A percentile compares a stretch with the other conserved stretches of the same genome.
Evolutionary conservation across 2,329 filamentous ascomycete genomes (phyloP).

Genomic region (Dactylellina sp.): DNA sequence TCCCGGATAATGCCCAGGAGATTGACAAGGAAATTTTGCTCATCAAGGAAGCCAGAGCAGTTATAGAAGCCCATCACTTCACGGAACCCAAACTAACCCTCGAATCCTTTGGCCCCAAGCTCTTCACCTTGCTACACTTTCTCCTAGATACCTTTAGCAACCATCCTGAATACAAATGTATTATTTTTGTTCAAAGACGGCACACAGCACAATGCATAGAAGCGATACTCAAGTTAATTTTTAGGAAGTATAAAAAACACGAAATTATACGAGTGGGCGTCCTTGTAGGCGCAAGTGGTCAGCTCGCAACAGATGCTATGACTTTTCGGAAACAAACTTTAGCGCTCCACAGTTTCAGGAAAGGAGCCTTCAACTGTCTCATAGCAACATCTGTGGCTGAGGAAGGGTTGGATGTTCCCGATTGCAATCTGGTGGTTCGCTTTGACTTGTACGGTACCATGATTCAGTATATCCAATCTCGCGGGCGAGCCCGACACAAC

Average conservation of each 20-base stretch:
- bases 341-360: slow-evolving; percentile 72
- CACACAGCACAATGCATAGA: slow-evolving; percentile 80
- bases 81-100: slow-evolving; percentile 61
- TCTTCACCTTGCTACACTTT: slow-evolving; percentile 72
- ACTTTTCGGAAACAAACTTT: slow-evolving; percentile 80
- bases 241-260: slow-evolving; percentile 63
- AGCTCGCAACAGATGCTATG: slow-evolving; percentile 71
- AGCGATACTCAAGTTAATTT: slow-evolving; percentile 72
- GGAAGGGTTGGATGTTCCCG: slow-evolving; percentile 76
- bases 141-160: slow-evolving; percentile 74
- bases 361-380: slow-evolving; percentile 70
- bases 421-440: slow-evolving; percentile 74
- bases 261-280: slow-evolving; percentile 72
- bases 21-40: slow-evolving; percentile 69
- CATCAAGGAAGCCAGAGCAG: slow-evolving; percentile 71
- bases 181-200: slow-evolving; percentile 85
- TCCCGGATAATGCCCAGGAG: slow-evolving; percentile 61
- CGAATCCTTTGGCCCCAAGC: slow-evolving; percentile 76
- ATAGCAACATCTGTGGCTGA: slow-evolving; percentile 75
- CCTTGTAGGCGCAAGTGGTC: slow-evolving; percentile 73
- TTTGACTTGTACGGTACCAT: slow-evolving; percentile 91
- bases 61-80: slow-evolving; percentile 70
- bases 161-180: slow-evolving; percentile 74
- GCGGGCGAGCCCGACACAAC: slow-evolving; percentile 82
- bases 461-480: slow-evolving; percentile 94